These are phyloP conservation scores for Plasmodium coatneyi DNA, from an alignment of 169 alveolate species.

Conservation along the genomic window DNA sequence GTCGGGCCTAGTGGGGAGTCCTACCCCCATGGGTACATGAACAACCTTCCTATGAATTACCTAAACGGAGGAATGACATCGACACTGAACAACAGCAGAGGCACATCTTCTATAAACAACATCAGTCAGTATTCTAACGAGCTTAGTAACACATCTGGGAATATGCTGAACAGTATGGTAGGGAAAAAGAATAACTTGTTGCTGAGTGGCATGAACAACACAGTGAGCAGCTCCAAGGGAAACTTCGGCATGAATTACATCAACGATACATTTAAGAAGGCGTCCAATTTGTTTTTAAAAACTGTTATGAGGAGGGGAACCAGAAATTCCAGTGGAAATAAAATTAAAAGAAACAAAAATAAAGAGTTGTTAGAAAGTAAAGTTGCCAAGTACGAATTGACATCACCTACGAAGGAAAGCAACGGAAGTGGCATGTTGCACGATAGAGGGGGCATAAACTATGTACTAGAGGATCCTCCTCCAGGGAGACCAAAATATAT, in stretches of 20 bases:
- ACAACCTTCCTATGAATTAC: background rate
- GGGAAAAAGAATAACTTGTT: background rate
- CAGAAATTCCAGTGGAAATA: background rate
- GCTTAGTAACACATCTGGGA: background rate
- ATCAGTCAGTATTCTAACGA: background rate
- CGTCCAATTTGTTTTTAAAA: background rate
- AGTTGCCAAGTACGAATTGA: background rate
- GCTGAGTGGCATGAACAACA: background rate
- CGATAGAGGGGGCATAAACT: background rate
- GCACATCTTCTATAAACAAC: background rate
- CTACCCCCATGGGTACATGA: background rate
- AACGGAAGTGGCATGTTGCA: background rate
- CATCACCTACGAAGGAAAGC: background rate
- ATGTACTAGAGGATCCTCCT: background rate
- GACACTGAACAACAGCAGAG: background rate
- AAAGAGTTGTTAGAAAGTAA: background rate
- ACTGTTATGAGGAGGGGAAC: background rate
- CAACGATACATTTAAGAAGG: background rate
- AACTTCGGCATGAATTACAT: background rate
- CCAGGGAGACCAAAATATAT: background rate
- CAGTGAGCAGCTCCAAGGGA: background rate
- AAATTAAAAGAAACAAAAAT: background rate
- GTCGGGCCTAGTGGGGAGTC: background rate
- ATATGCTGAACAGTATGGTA: background rate
- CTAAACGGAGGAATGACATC: slow-evolving; percentile 4